Evolutionary conservation across 1,284 basidiomycete species (phyloP), one percentile per base, ranked within the genome.

Genomic region (Boletus sp.): DNA sequence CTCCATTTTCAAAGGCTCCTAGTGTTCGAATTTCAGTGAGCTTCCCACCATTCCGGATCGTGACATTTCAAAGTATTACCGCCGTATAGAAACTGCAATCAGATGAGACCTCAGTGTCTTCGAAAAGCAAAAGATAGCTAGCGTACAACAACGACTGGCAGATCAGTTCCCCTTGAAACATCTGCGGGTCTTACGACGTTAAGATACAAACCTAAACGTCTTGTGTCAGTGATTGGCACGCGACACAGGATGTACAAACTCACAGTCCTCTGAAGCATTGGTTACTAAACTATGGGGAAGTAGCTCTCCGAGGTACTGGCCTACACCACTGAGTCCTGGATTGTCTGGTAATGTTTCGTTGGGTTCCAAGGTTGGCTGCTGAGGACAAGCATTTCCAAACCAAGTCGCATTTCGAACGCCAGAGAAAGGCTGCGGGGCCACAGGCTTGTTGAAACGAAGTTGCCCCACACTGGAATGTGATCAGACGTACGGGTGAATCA

Each of bases 141-240:
- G 48, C 60, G 22, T 42, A 58, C 59, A 30, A 58, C 49, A 13
- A 61, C 32, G 10, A 62, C 53, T 4, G 56, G 59, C 13, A 60
- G 52, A n/a, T 50, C n/a, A 8, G 39, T 41, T 3, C 46, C 51
- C 3, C 17, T 16, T 19, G 48, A 27, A n/a, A 50, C 29, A 10
- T 48, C 47, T 1, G 48, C 49, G 4, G 57, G 55, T n/a, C 50
- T 39, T 8, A 60, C 41, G 12, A 61, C 50, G 22, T 60, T 57
- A 3, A 60, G 30, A 29, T 58, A 59, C 25, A 60, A 22, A 12
- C 45, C 45, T 46, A 34, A 4, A 14, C 8, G 6, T 7, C 16
- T 22, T 3, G 16, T 10, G 14, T 46, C 14, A 34, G 32, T 2
- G 13, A 34, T 17, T 9, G 25, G 16, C 8, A 19, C 17, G 17